Conservation (phyloP, 1,284 basidiomycete species). For the Puccinia polysora region DNA sequence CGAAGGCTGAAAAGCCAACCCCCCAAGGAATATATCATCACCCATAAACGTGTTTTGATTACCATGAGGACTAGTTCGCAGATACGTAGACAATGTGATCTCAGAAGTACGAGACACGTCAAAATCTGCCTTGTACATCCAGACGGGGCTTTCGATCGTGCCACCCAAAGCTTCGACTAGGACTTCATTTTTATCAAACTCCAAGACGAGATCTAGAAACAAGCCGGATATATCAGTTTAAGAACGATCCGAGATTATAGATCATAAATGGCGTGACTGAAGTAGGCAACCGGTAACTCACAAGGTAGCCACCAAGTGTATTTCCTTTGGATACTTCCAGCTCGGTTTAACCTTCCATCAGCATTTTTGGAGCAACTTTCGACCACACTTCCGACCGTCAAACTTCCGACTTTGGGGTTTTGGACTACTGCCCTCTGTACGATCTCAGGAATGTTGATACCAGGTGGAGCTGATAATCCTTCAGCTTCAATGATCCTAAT, state of each 20-base stretch:
- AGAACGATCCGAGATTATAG: no score
- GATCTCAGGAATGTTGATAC: constrained; percentile 9
- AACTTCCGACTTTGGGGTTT: constrained; percentile 29
- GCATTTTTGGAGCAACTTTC: background rate
- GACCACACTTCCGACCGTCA: constrained; percentile 38
- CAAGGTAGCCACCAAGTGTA: constrained; percentile 44
- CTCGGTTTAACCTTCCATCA: constrained; percentile 15
- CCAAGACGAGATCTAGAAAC: constrained; percentile 69
- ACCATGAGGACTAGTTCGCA: constrained; percentile 63
- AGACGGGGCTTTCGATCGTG: constrained; percentile 79
- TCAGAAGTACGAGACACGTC: constrained; percentile 58
- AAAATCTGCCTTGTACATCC: constrained; percentile 86
- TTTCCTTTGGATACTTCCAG: constrained; percentile 19
- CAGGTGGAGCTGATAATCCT: constrained; percentile 26
- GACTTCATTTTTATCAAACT: constrained; percentile 99
- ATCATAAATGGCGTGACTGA: no score
- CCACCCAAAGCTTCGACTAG: constrained; percentile 92
- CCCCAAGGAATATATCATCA: constrained; percentile 83
- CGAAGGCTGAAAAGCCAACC: constrained; percentile 80
- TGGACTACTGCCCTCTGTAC: constrained; percentile 30
- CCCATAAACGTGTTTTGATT: constrained; percentile 65
- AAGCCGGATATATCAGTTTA: background rate
- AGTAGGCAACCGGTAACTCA: constrained; percentile 3
- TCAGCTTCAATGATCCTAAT: constrained; percentile 42
- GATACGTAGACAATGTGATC: constrained; percentile 78